Conservation (phyloP, 169 alveolate genomes). For the Perkinsus olseni region DNA sequence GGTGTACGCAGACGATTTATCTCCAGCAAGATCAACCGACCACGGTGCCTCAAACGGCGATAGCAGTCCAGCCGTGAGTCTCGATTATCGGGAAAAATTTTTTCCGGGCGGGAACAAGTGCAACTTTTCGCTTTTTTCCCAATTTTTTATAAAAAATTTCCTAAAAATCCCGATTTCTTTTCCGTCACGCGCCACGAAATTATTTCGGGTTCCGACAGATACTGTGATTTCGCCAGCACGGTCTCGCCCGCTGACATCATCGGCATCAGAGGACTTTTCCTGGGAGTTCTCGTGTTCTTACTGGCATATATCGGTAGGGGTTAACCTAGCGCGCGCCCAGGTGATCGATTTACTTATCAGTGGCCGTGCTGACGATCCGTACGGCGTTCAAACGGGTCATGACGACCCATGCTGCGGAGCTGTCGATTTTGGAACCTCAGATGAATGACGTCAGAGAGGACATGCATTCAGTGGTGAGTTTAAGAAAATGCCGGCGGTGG, state of each 20-base stretch:
- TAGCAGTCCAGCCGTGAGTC: background rate
- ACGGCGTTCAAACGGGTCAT: background rate
- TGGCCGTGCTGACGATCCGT: background rate
- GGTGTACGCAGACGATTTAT: background rate
- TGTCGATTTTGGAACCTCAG: background rate
- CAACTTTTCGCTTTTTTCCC: no score
- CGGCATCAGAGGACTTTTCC: background rate
- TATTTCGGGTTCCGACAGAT: background rate
- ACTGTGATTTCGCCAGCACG: background rate
- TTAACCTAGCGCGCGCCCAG: background rate
- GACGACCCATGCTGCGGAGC: background rate
- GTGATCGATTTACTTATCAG: background rate
- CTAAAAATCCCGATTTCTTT: no score
- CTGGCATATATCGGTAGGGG: background rate
- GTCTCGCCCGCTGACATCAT: background rate
- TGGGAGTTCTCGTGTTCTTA: background rate
- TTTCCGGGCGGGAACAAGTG: no score
- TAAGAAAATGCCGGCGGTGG: background rate
- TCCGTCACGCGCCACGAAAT: background rate
- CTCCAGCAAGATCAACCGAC: background rate
- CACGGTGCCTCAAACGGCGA: background rate
- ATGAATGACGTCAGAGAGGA: background rate
- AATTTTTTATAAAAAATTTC: no score
- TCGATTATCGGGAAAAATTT: no score
- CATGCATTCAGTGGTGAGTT: background rate